phyloP scores from a whole-genome alignment of 2,329 filamentous ascomycete genomes.

The Diaporthe longicolla region DNA sequence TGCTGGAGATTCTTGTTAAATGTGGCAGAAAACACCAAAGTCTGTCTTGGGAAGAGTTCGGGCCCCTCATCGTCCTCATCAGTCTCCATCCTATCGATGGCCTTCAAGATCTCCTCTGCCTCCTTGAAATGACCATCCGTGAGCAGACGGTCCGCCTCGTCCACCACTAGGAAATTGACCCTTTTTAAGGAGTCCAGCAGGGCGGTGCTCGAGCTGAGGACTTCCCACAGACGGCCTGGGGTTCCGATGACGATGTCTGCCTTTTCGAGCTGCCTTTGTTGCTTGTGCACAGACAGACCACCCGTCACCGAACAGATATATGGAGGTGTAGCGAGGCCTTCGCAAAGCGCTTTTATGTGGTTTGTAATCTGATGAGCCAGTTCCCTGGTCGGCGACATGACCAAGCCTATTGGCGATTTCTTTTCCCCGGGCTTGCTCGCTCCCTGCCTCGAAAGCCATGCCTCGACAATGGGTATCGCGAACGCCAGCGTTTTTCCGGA shows the following conservation, averaged over 20 bases:
- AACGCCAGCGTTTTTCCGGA: conserved; percentile 98
- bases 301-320: conserved; percentile 92
- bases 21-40: conserved; percentile 95
- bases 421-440: conserved; percentile 52
- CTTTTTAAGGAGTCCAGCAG: conserved; percentile 79
- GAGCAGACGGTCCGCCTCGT: conserved; percentile 93
- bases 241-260: conserved; percentile 96
- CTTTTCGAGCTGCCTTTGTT: conserved; percentile 84
- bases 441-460: conserved; percentile 72
- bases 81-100: conserved; percentile 81
- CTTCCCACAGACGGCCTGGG: conserved; percentile 93
- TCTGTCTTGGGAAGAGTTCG: conserved; percentile 75
- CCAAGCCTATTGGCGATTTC: conserved; percentile 77
- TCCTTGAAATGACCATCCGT: conserved; percentile 97
- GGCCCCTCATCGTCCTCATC: conserved; percentile 65
- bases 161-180: conserved; percentile 87
- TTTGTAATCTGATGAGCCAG: conserved; percentile 91
- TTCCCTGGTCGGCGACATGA: conserved; percentile 93
- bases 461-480: conserved; percentile 91
- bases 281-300: conserved; percentile 94
- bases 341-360: conserved; percentile 83
- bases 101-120: conserved; percentile 86
- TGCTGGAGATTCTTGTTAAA: conserved; percentile 93
- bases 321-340: conserved; percentile 70
- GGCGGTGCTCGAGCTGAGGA: conserved; percentile 82